These are phyloP conservation scores for Aspergillus hortae DNA, from an alignment of 2,329 filamentous ascomycete species.

Conservation along the genomic window DNA sequence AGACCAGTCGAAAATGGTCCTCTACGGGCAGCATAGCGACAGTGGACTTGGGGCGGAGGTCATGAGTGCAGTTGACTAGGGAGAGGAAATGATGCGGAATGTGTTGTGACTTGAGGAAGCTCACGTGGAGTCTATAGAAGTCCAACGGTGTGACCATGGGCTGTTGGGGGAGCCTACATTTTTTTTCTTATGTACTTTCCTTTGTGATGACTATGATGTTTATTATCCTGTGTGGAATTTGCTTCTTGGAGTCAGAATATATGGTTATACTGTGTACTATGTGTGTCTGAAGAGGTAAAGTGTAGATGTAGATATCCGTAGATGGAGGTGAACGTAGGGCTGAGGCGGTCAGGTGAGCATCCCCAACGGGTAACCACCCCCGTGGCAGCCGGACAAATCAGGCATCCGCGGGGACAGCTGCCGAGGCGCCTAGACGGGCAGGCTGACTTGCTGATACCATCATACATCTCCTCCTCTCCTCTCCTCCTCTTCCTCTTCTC, in stretches of 20 bases:
- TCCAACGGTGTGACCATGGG: not conserved
- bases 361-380: slow-evolving; percentile 15
- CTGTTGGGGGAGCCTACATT: not conserved
- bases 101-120: not conserved
- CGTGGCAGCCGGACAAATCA: slow-evolving; percentile 12
- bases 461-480: slow-evolving; percentile 6
- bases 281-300: not conserved
- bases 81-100: not conserved
- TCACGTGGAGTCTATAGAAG: slow-evolving; percentile 1
- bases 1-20: slow-evolving; percentile 25
- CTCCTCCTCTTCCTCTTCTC: slow-evolving; percentile 11
- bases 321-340: not conserved
- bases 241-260: not conserved
- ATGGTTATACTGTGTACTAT: not conserved
- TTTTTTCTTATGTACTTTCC: slow-evolving; percentile 20
- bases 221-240: not conserved
- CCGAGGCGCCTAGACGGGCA: slow-evolving; percentile 7
- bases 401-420: slow-evolving; percentile 14
- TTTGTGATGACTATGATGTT: slow-evolving; percentile 14
- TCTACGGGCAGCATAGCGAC: slow-evolving; percentile 26
- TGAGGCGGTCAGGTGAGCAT: slow-evolving; percentile 3
- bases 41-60: slow-evolving; percentile 30
- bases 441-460: not conserved
- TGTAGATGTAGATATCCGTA: too few relatives aligned
- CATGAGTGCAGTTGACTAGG: slow-evolving; percentile 14